phyloP scores from a whole-genome alignment of 2,329 filamentous ascomycete genomes.

The Fusarium piperis region DNA sequence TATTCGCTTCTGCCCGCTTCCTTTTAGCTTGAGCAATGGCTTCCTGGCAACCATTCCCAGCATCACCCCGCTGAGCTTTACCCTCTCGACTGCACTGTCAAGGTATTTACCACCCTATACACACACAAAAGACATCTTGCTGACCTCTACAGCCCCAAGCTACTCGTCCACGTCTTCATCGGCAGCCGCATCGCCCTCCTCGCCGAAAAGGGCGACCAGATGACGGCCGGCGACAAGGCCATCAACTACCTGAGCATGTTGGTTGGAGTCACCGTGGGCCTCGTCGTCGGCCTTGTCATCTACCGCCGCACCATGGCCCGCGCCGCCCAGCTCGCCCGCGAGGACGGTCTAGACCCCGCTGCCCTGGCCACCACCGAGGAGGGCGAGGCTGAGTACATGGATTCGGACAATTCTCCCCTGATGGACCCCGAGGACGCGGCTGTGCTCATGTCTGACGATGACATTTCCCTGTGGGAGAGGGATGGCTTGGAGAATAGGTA shows the following conservation, averaged over 20 bases:
- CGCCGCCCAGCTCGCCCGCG: constrained; percentile 65
- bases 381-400: constrained; percentile 53
- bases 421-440: constrained; percentile 61
- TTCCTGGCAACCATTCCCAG: constrained; percentile 94
- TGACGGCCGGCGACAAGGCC: constrained; percentile 80
- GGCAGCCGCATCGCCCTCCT: constrained; percentile 84
- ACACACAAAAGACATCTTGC: neutral
- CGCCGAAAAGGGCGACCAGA: constrained; percentile 83
- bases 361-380: constrained; percentile 44
- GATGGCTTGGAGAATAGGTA: constrained; percentile 50
- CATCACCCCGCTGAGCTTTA: constrained; percentile 79
- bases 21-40: constrained; percentile 92
- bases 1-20: constrained; percentile 91
- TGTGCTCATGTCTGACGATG: constrained; percentile 66
- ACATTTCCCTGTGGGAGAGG: constrained; percentile 66
- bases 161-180: constrained; percentile 93
- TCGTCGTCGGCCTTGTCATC: constrained; percentile 83
- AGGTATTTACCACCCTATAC: constrained; percentile 51
- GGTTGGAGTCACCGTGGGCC: constrained; percentile 75
- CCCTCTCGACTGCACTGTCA: constrained; percentile 82
- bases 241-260: constrained; percentile 87
- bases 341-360: constrained; percentile 47
- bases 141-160: constrained; percentile 71
- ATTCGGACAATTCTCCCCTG: constrained; percentile 54
- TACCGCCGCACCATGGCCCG: constrained; percentile 77